Evolutionary conservation across 2,329 filamentous ascomycete species (phyloP).

Genomic region (Monilinia fructigena): DNA sequence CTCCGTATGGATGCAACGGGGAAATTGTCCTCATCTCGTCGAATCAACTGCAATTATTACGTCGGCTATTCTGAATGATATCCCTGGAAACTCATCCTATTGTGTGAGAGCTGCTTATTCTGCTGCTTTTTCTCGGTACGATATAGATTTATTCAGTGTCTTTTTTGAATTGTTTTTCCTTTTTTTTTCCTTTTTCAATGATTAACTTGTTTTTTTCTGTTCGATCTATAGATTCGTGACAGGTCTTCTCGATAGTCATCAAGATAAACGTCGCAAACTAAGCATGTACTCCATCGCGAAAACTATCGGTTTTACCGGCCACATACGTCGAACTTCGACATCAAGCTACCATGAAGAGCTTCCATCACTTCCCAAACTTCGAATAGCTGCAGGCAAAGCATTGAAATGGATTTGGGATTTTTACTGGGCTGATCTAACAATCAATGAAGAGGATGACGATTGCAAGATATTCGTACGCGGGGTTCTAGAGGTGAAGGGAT

Average conservation of each 20-base stretch:
- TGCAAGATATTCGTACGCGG: conserved; percentile 32
- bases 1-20: conserved; percentile 69
- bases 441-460: conserved; percentile 22
- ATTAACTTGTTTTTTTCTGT: not conserved
- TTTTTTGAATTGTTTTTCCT: no score
- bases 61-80: conserved; percentile 67
- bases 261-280: conserved; percentile 63
- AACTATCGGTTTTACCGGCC: conserved; percentile 64
- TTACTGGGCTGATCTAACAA: conserved; percentile 66
- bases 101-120: conserved; percentile 68
- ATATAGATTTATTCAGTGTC: conserved; percentile 29
- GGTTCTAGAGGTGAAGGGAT: conserved; percentile 30
- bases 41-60: conserved; percentile 75
- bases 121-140: conserved; percentile 70
- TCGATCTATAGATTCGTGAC: conserved; percentile 66
- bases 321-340: conserved; percentile 88
- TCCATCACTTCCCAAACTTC: conserved; percentile 71
- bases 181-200: not conserved
- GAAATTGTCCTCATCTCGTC: conserved; percentile 73
- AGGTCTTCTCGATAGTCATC: conserved; percentile 72
- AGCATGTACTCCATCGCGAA: conserved; percentile 73
- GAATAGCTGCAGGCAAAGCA: conserved; percentile 66
- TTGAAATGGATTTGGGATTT: conserved; percentile 85
- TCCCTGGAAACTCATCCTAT: conserved; percentile 45
- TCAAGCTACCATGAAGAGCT: conserved; percentile 88